Conservation (phyloP, 208 protist species). For the Leishmania amazonensis region DNA sequence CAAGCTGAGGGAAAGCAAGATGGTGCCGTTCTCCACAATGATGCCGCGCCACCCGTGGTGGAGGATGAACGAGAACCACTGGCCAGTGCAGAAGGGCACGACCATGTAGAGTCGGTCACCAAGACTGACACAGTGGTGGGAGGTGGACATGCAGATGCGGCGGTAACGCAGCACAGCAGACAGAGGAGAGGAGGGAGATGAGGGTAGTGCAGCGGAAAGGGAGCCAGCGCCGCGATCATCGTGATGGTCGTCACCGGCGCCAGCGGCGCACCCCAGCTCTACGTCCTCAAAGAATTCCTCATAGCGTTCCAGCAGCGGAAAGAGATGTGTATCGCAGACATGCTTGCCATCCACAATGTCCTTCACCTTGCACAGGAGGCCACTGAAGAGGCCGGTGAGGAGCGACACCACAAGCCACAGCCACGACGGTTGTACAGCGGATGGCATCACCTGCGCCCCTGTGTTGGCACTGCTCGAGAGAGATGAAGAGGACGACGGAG, state of each 20-base stretch:
- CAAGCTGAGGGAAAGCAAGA: conserved; percentile 73
- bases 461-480: not conserved
- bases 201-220: not conserved
- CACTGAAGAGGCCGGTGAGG: conserved; percentile 70
- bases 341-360: conserved; percentile 76
- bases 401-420: conserved; percentile 81
- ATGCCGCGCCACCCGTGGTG: conserved; percentile 81
- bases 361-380: conserved; percentile 82
- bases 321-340: conserved; percentile 35
- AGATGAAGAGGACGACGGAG: not conserved
- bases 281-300: conserved; percentile 7
- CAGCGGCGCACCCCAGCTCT: not conserved
- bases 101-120: conserved; percentile 80
- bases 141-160: conserved; percentile 10
- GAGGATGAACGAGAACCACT: conserved; percentile 86
- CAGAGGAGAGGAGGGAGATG: not conserved
- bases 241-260: not conserved
- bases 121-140: conserved; percentile 49
- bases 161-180: conserved; percentile 13
- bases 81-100: conserved; percentile 83
- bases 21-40: conserved; percentile 74
- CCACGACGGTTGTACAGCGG: conserved; percentile 24
- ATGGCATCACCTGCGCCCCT: not conserved
- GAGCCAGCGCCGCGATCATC: not conserved
- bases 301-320: conserved; percentile 32